A percentile compares a stretch with the other conserved stretches of the same genome.
Evolutionary conservation across 2,329 filamentous ascomycete species (phyloP).

Genomic region (Aspergillus clavatus): DNA sequence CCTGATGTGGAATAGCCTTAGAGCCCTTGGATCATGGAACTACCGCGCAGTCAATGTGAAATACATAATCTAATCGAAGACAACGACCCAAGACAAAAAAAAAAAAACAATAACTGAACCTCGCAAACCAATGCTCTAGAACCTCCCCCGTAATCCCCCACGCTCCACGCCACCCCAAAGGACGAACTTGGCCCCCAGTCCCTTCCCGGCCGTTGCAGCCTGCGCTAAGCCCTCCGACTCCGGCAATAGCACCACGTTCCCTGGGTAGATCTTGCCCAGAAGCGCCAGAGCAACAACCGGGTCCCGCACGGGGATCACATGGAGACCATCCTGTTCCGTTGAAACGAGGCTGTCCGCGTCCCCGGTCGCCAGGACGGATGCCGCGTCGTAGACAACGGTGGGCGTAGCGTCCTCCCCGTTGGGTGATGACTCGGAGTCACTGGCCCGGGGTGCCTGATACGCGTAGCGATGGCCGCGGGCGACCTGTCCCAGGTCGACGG

Average conservation of each 20-base stretch:
- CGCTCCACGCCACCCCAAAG: conserved; percentile 15
- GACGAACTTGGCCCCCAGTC: conserved; percentile 17
- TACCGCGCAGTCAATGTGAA: too few relatives aligned
- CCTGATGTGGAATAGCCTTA: too few relatives aligned
- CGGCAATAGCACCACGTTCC: conserved; percentile 18
- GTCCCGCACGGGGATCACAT: conserved; percentile 14
- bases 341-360: conserved; percentile 5
- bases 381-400: conserved; percentile 1
- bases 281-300: conserved; percentile 14
- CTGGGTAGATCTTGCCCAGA: conserved; percentile 21
- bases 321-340: conserved; percentile 11
- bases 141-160: conserved; percentile 5
- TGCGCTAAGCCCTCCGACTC: conserved; percentile 3
- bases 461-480: conserved; percentile 20
- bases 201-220: conserved; percentile 14
- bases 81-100: neutral
- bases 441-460: conserved; percentile 7
- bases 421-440: neutral
- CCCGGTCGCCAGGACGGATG: conserved; percentile 1
- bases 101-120: too few relatives aligned
- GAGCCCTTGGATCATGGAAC: too few relatives aligned
- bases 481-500: conserved; percentile 20
- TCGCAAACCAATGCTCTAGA: neutral
- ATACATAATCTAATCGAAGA: neutral
- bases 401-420: neutral